phyloP scores from a whole-genome alignment of 164 flowering plant species.

The Nelumbo lutea region DNA sequence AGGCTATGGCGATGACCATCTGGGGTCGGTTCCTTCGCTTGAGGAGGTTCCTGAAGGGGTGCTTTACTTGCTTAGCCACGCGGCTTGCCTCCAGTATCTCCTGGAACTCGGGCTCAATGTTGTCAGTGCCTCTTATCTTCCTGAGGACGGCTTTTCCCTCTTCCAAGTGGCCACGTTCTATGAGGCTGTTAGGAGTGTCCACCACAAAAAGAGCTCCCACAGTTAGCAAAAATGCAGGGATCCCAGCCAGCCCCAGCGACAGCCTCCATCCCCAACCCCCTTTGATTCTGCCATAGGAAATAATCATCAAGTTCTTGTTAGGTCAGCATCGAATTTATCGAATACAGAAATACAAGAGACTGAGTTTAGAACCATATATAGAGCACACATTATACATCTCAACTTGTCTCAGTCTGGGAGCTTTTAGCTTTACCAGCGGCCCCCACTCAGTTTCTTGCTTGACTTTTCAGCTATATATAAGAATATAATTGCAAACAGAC shows the following conservation, averaged over 20 bases:
- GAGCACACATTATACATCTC: too few species aligned
- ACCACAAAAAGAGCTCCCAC: slow-evolving; percentile 69
- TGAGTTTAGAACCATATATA: too few species aligned
- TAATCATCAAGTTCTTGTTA: not conserved
- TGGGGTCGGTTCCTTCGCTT: slow-evolving; percentile 67
- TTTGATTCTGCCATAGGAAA: slow-evolving; percentile 40
- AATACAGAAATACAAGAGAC: not conserved
- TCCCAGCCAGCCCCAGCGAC: slow-evolving; percentile 77
- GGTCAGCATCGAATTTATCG: not conserved
- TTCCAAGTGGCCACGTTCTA: slow-evolving; percentile 74
- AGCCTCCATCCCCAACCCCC: slow-evolving; percentile 97
- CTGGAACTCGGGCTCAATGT: slow-evolving; percentile 71
- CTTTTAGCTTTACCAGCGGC: too few species aligned
- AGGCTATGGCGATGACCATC: slow-evolving; percentile 36
- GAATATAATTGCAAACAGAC: too few species aligned
- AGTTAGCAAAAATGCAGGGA: slow-evolving; percentile 72
- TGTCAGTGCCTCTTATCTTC: slow-evolving; percentile 75
- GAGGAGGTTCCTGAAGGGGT: slow-evolving; percentile 82
- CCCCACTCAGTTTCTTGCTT: too few species aligned
- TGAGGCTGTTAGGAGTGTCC: slow-evolving; percentile 92
- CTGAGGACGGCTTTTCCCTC: slow-evolving; percentile 72
- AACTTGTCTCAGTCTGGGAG: too few species aligned
- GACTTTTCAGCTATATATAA: too few species aligned
- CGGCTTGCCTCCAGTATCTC: slow-evolving; percentile 87
- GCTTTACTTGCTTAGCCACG: slow-evolving; percentile 64